Evolutionary conservation across 352 stramenopile species (phyloP).

Genomic region (Pythium guiyangense): DNA sequence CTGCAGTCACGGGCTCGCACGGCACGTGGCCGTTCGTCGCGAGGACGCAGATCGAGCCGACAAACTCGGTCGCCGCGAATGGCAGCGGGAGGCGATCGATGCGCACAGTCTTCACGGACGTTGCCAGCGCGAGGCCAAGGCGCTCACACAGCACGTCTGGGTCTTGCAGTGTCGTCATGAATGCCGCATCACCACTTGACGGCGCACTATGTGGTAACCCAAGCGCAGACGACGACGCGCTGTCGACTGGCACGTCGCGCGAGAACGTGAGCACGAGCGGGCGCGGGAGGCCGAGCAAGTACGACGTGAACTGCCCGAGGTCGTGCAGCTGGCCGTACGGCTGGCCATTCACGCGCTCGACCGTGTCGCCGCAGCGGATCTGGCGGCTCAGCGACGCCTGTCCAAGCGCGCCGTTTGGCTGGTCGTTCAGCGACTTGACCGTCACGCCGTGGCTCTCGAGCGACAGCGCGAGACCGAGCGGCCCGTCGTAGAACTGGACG

Average conservation of each 20-base stretch:
- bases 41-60: constrained; percentile 31
- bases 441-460: constrained; percentile 63
- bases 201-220: neutral
- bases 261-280: constrained; percentile 69
- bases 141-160: constrained; percentile 22
- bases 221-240: neutral
- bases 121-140: too few species aligned
- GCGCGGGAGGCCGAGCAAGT: constrained; percentile 54
- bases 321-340: constrained; percentile 56
- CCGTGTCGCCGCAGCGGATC: constrained; percentile 62
- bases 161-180: constrained; percentile 17
- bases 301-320: constrained; percentile 79
- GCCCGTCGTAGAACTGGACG: constrained; percentile 66
- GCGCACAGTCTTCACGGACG: constrained; percentile 41
- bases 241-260: constrained; percentile 17
- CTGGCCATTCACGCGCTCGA: constrained; percentile 70
- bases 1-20: constrained; percentile 22
- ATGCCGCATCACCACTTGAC: constrained; percentile 3
- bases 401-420: constrained; percentile 50
- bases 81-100: constrained; percentile 29
- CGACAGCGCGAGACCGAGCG: constrained; percentile 66
- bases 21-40: constrained; percentile 29
- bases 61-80: constrained; percentile 35
- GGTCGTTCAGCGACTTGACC: constrained; percentile 79
- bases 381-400: constrained; percentile 65